Evolutionary conservation across 2,329 filamentous ascomycete genomes (phyloP).

Genomic region (Claviceps arundinis): DNA sequence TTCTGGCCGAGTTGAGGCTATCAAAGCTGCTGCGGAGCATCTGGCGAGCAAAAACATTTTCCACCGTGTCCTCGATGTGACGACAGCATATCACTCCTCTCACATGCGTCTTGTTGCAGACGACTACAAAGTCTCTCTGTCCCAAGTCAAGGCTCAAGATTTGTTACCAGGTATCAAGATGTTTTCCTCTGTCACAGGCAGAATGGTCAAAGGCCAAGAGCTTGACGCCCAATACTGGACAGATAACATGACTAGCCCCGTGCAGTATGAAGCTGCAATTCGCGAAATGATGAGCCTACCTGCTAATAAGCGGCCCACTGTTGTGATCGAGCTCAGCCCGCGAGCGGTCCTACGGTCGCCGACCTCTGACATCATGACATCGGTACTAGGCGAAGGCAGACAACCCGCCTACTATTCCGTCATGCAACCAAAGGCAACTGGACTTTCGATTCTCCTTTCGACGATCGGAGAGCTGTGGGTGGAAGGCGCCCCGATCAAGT

Average conservation of each 20-base stretch:
- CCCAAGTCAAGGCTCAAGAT: slow-evolving; percentile 9
- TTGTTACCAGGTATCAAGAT: slow-evolving; percentile 16
- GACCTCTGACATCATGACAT: slow-evolving; percentile 21
- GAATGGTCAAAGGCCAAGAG: slow-evolving; percentile 10
- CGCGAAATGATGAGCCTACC: slow-evolving; percentile 18
- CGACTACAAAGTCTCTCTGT: slow-evolving; percentile 20
- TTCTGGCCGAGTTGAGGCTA: slow-evolving; percentile 23
- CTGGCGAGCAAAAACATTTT: slow-evolving; percentile 20
- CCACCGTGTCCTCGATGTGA: slow-evolving; percentile 22
- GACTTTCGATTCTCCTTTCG: slow-evolving; percentile 15
- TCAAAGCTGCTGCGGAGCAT: slow-evolving; percentile 19
- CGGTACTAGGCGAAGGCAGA: slow-evolving; percentile 1
- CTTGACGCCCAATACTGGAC: slow-evolving; percentile 30
- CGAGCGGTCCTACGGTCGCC: slow-evolving; percentile 22
- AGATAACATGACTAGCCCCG: slow-evolving; percentile 30
- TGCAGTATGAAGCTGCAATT: slow-evolving; percentile 30
- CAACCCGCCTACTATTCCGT: slow-evolving; percentile 14
- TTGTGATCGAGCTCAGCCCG: slow-evolving; percentile 30
- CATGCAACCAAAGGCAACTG: slow-evolving; percentile 15
- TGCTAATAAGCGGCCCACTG: slow-evolving; percentile 16
- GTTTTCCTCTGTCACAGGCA: slow-evolving; percentile 28
- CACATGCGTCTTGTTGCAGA: slow-evolving; percentile 27
- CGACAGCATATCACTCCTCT: slow-evolving; percentile 30
- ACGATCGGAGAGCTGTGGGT: slow-evolving; percentile 25
- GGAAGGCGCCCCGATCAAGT: slow-evolving; percentile 18